Evolutionary conservation across 2,329 filamentous ascomycete genomes (phyloP), one percentile per base, ranked within the genome.

Genomic region (Aspergillus transmontanensis): DNA sequence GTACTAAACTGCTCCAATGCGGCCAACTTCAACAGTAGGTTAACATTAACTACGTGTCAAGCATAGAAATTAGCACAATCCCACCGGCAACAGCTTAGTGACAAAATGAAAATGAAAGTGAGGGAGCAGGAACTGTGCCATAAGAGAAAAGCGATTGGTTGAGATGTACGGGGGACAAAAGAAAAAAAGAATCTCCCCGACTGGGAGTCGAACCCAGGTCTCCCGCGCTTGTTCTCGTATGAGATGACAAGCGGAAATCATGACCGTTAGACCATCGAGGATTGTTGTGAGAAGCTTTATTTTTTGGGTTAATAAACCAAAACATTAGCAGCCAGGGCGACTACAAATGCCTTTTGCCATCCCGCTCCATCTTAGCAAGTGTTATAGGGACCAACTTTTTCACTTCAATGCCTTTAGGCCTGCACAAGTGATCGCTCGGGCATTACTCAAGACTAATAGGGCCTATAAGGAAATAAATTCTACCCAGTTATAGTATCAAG

Each of bases 1-100:
- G 75, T 82, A 16, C 82, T 48, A 64, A 66, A 51, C 82, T 82
- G 63, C 77, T 75, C 28, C 73, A 72, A 34, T 78, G 4, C 79
- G 2, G 57, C 65, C n/a, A 82, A 82, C 65, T 68, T 74, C 1
- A 78, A 74, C 3, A 76, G 73, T 73, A 68, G 62, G 68, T 63
- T 30, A 1, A 21, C 4, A 6, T 45, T 2, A 34, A 34, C 12
- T 12, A 34, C 11, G 1, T 12, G 11, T 34, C 10, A 34, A 12
- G 32, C 32, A 1, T 23, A 11, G 0, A 4, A 3, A 34, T 11
- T 11, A 34, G 4, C 32, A 12, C 32, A 11, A 6, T 41, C 3
- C 16, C 6, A 4, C 36, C 16, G 39, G 3, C 19, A 9, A 19
- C 39, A 6, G 12, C 2, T 41, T 41, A 41, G 39, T 19, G 39